Evolutionary conservation across 768 basidiomycete genomes (phyloP), one percentile per base, ranked within the genome.

Genomic region (Boletus speciosus): DNA sequence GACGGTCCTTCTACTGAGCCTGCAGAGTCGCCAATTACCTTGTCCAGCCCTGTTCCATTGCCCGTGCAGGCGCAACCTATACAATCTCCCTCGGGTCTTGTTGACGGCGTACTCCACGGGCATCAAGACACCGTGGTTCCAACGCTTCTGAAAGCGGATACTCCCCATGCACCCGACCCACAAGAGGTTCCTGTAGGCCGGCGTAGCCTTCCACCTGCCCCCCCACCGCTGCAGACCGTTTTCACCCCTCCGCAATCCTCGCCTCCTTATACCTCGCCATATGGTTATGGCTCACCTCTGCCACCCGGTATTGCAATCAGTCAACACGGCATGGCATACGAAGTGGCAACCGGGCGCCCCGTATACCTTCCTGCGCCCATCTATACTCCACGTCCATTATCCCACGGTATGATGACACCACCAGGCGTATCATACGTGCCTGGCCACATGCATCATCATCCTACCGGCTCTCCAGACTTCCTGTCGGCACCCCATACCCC

Each of bases 311-410:
- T 91, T 47, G 88, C 79, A 14, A 71, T 90, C 64, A 84, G 84
- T 59, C 81, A 83, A 50, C 84, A 88, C 55, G 90, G 90, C 32
- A 78, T 90, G 73, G 77, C 88, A n/a, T 92, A 85, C 65, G 90
- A 93, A 68, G 66, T 91, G 48, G 83, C 88, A 14, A 91, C 88
- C 5, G 91, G 91, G 38, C 88, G 88, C 37, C 81, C 88, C 11
- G 84, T 93, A 34, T 86, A 86, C 61, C 75, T 92, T 29, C 80
- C 84, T 57, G 75, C 79, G 12, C 79, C 82, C 19, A 78, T 87
- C 74, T 87, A 82, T 64, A 83, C 82, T 46, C 84, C 85, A 47
- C 84, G 81, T n/a, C 84, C 86, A 15, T 64, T 83, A 51, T 77
- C 85, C 60, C 82, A 80, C 55, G 72, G 78, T 14, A 80, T 82